Percentiles rank a stretch among this genome's conserved stretches.
Conservation (phyloP, 2,329 filamentous ascomycete genomes). For the Hypoxylon sp. region DNA sequence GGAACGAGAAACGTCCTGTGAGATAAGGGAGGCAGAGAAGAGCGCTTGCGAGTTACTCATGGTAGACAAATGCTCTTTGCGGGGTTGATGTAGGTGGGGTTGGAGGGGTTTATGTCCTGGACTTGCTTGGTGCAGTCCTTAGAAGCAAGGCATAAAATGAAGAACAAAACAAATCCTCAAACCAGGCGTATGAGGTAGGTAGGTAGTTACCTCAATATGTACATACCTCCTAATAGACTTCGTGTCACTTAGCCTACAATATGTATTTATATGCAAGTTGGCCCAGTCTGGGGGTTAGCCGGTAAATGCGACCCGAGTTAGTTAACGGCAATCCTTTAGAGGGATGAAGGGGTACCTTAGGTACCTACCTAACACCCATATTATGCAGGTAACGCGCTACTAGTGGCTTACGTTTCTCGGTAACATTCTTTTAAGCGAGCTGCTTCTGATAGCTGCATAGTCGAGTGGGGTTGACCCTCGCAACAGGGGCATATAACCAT, state of each 20-base stretch:
- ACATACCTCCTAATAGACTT: background rate
- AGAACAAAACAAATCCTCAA: background rate
- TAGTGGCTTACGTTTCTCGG: background rate
- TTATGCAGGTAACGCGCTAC: too few relatives aligned
- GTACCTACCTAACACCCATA: background rate
- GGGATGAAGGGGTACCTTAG: too few relatives aligned
- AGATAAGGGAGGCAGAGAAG: slow-evolving; percentile 77
- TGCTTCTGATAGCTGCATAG: background rate
- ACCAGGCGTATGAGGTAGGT: background rate
- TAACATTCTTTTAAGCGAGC: background rate
- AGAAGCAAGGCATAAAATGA: background rate
- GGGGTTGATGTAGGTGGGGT: background rate
- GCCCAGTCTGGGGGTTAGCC: too few relatives aligned
- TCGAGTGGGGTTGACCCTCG: background rate
- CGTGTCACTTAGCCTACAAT: too few relatives aligned
- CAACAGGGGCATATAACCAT: background rate
- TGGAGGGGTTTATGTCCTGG: background rate
- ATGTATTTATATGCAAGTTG: too few relatives aligned
- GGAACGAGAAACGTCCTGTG: slow-evolving; percentile 69
- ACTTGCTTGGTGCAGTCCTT: background rate
- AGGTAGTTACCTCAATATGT: background rate
- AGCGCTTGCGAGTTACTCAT: slow-evolving; percentile 60
- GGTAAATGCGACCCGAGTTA: too few relatives aligned
- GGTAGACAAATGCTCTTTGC: background rate
- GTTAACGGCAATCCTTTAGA: too few relatives aligned